phyloP scores from a whole-genome alignment of 345 rosid genomes.

The Euphorbia lathyris region DNA sequence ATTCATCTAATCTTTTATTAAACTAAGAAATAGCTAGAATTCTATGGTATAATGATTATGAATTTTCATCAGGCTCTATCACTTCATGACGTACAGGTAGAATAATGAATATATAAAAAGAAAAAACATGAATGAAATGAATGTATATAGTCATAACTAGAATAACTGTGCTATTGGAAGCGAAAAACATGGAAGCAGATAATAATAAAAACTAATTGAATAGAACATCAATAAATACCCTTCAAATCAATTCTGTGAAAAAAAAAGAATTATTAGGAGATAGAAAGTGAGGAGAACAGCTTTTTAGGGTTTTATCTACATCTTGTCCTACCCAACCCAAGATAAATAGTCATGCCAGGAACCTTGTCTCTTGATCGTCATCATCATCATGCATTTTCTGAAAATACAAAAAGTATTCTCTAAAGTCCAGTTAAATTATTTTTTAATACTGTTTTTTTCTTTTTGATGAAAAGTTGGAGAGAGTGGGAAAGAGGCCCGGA shows the following conservation, averaged over 20 bases:
- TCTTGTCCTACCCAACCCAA: not conserved
- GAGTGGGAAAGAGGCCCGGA: no score
- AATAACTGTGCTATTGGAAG: not conserved
- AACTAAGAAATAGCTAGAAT: no score
- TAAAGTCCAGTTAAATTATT: no score
- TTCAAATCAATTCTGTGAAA: slow-evolving; percentile 1
- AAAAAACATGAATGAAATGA: not conserved
- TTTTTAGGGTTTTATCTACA: slow-evolving; percentile 6
- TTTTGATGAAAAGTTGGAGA: no score
- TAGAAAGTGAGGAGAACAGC: not conserved
- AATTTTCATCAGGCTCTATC: no score
- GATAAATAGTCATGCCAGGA: slow-evolving; percentile 7
- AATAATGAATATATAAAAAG: no score
- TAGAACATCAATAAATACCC: not conserved
- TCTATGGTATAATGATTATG: no score
- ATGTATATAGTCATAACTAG: not conserved
- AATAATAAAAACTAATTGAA: not conserved
- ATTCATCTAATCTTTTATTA: no score
- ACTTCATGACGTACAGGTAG: no score
- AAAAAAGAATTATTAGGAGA: slow-evolving; percentile 5
- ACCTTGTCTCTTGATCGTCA: slow-evolving; percentile 2
- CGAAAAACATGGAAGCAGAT: not conserved
- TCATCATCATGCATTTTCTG: no score
- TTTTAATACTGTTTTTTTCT: no score
- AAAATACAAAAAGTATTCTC: no score